A percentile compares a stretch with the other conserved stretches of the same genome.
Evolutionary conservation across 1,139 yeast genomes (phyloP).

Genomic region (Zhuliangozyma parablackwelliae): DNA sequence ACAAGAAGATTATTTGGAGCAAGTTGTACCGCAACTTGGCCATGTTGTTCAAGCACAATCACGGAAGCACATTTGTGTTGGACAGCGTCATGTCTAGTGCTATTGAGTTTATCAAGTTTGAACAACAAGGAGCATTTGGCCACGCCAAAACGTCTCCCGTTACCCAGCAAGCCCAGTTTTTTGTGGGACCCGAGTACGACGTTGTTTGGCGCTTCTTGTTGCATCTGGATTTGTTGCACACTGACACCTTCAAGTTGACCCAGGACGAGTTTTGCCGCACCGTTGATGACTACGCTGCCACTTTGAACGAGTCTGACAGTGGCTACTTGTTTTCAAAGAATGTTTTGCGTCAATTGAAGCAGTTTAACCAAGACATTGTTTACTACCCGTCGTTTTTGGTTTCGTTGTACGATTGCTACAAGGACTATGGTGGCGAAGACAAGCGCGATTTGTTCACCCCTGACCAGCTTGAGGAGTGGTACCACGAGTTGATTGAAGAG

Average conservation of each 20-base stretch:
- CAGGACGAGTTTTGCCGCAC: constrained; percentile 12
- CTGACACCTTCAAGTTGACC: constrained; percentile 13
- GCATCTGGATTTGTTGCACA: constrained; percentile 10
- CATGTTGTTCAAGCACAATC: constrained; percentile 31
- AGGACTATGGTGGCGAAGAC: constrained; percentile 6
- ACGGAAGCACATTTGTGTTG: constrained; percentile 28
- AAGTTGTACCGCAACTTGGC: constrained; percentile 29
- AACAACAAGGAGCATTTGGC: constrained; percentile 7
- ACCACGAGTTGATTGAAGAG: constrained; percentile 17
- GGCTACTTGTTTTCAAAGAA: constrained; percentile 12
- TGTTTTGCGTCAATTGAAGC: constrained; percentile 13
- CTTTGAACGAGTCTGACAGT: constrained; percentile 6
- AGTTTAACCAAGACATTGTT: constrained; percentile 16
- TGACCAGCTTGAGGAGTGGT: constrained; percentile 13
- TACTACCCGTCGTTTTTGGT: constrained; percentile 21
- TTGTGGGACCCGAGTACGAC: constrained; percentile 2
- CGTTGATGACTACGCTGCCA: constrained; percentile 8
- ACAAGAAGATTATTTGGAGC: constrained; percentile 19
- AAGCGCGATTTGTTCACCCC: constrained; percentile 3
- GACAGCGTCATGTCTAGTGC: constrained; percentile 32
- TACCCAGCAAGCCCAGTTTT: constrained; percentile 1
- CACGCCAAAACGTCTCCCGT: neutral
- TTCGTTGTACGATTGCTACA: constrained; percentile 15
- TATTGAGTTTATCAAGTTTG: constrained; percentile 25
- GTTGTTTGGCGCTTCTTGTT: constrained; percentile 10